Evolutionary conservation across 495 filamentous ascomycete genomes (phyloP), one percentile per base, ranked within the genome.

Genomic region (Pyrenopolyporus hunteri): DNA sequence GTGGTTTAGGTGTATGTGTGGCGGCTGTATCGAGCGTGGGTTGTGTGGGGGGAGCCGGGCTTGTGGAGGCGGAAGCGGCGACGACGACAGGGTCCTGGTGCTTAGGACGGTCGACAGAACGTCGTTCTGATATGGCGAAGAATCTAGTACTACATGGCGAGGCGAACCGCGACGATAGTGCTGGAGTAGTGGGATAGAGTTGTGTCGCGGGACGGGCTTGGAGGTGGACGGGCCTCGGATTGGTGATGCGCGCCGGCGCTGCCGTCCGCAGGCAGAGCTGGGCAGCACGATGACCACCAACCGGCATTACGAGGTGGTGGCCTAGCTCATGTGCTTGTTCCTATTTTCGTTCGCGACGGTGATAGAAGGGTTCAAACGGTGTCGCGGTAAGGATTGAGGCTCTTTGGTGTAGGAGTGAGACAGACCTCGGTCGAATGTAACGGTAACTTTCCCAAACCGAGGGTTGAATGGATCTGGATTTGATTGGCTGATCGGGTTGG

Each of bases 401-500:
- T 65, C 62, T 59, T 59, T 1, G 43, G 19, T 13, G 22, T 44
- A 8, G n/a, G 43, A 56, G 62, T 65, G 49, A 65, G 62, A 65
- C 62, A 65, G 56, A 59, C 36, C 62, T 59, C 56, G 62, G 56
- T 65, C 40, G 62, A 59, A 65, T 65, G 62, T 65, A 65, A 65
- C 62, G 36, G 32, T 59, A 53, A 54, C 39, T 14, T 45, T 25
- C 33, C 26, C 13, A 51, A 40, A 31, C 49, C 49, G 50, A 57
- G 28, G 22, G 1, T 6, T n/a, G 29, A 25, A 14, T 17, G 35
- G 52, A 47, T 17, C 10, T 3, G 0, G 9, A 3, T 14, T 4
- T 47, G 48, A 64, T 64, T 58, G 54, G 43, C 37, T 39, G 43
- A n/a, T 14, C 33, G 1, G 26, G 14, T 25, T 19, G 28, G 28